Conservation (phyloP, 2,329 filamentous ascomycete genomes). For the Coniochaeta sp. region DNA sequence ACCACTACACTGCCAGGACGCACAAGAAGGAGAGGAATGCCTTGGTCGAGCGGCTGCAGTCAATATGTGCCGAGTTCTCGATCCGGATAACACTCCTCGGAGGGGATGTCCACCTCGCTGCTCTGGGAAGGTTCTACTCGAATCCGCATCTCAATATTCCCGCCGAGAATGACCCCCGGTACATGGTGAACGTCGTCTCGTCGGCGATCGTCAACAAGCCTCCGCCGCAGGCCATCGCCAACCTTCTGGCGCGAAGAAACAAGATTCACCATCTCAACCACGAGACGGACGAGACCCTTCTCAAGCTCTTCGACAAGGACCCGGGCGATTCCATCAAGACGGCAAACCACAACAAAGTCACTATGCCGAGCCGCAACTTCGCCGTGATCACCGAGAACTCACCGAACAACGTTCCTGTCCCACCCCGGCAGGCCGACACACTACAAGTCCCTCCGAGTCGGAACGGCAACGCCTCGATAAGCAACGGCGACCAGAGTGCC, state of each 20-base stretch:
- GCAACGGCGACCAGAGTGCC: slow-evolving; percentile 9
- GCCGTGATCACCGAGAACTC: slow-evolving; percentile 85
- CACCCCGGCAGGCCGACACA: slow-evolving; percentile 9
- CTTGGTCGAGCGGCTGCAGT: slow-evolving; percentile 75
- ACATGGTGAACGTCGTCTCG: slow-evolving; percentile 91
- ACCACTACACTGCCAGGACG: slow-evolving; percentile 88
- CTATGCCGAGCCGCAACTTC: slow-evolving; percentile 90
- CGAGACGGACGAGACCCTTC: slow-evolving; percentile 85
- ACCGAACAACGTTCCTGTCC: slow-evolving; percentile 38
- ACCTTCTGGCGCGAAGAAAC: slow-evolving; percentile 85
- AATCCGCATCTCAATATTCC: slow-evolving; percentile 73
- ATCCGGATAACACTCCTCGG: slow-evolving; percentile 87
- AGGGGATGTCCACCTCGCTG: slow-evolving; percentile 89
- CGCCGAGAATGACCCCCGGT: slow-evolving; percentile 77
- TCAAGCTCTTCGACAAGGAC: slow-evolving; percentile 87
- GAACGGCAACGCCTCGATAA: slow-evolving; percentile 4
- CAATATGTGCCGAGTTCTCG: slow-evolving; percentile 76
- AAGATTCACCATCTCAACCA: slow-evolving; percentile 64
- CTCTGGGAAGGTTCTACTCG: slow-evolving; percentile 89
- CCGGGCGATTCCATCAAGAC: slow-evolving; percentile 73
- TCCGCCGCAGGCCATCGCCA: slow-evolving; percentile 78
- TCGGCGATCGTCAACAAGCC: slow-evolving; percentile 96
- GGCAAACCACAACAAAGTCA: slow-evolving; percentile 69
- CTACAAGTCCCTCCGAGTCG: slow-evolving; percentile 6
- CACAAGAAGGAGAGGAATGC: slow-evolving; percentile 83